Conservation (phyloP, 2,329 filamentous ascomycete genomes). For the Ophiocordyceps sinensis region DNA sequence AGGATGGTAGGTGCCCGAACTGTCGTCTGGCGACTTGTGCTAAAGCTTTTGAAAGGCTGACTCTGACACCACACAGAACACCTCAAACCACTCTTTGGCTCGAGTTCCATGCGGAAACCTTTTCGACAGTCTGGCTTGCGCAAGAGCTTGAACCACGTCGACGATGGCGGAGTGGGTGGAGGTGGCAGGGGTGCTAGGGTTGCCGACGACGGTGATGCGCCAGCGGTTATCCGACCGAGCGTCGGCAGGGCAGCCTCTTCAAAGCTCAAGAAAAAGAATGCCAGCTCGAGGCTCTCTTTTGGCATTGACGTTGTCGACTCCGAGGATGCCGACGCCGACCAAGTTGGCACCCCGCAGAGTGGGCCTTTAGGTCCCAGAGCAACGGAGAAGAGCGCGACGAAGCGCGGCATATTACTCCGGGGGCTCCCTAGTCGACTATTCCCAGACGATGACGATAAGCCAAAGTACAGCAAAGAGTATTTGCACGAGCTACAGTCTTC, state of each 20-base stretch:
- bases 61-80: constrained; percentile 13
- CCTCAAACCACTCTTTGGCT: constrained; percentile 22
- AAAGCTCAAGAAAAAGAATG: constrained; percentile 51
- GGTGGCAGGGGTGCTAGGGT: constrained; percentile 13
- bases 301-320: constrained; percentile 40
- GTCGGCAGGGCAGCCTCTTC: constrained; percentile 31
- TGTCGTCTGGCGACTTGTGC: constrained; percentile 11
- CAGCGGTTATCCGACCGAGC: constrained; percentile 34
- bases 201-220: constrained; percentile 29
- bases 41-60: constrained; percentile 21
- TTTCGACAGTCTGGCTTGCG: constrained; percentile 44
- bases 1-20: constrained; percentile 21
- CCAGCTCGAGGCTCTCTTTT: constrained; percentile 56
- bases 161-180: constrained; percentile 15
- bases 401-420: constrained; percentile 31
- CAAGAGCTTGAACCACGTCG: constrained; percentile 35
- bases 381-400: constrained; percentile 51
- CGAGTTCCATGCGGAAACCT: constrained; percentile 34
- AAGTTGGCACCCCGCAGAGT: constrained; percentile 50
- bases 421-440: constrained; percentile 38
- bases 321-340: constrained; percentile 32
- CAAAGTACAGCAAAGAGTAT: constrained; percentile 75
- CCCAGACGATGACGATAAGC: constrained; percentile 49
- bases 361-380: constrained; percentile 49
- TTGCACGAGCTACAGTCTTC: constrained; percentile 74